Conservation (phyloP, 2,329 filamentous ascomycete species). For the Colletotrichum shisoi region DNA sequence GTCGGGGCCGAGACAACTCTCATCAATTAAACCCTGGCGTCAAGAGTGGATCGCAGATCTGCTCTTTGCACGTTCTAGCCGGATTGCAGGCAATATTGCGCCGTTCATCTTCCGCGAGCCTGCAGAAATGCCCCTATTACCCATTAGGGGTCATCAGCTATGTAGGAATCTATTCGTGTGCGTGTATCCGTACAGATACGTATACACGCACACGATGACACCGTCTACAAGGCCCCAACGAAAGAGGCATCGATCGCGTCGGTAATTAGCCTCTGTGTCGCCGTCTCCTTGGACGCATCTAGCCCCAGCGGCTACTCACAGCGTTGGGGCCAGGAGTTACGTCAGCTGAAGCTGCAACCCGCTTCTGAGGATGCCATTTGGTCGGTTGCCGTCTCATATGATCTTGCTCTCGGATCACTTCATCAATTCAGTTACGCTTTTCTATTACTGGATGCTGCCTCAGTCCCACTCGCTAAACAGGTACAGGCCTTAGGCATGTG, state of each 20-base stretch:
- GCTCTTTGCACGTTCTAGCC: constrained; percentile 28
- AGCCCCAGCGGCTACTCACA: constrained; percentile 29
- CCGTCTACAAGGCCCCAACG: not conserved
- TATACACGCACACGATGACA: too few species aligned
- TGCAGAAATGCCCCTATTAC: constrained; percentile 30
- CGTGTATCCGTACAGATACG: too few species aligned
- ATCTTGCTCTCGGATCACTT: not conserved
- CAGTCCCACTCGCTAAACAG: constrained; percentile 23
- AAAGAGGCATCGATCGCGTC: constrained; percentile 22
- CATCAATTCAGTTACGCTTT: constrained; percentile 15
- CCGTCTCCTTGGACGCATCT: constrained; percentile 13
- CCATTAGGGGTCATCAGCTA: too few species aligned
- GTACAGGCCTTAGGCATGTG: constrained; percentile 6
- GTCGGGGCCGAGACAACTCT: constrained; percentile 17
- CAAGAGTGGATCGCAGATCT: constrained; percentile 25
- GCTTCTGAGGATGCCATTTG: constrained; percentile 27
- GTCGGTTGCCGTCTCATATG: constrained; percentile 24
- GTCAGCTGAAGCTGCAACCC: constrained; percentile 29
- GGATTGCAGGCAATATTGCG: constrained; percentile 13
- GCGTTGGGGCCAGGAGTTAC: constrained; percentile 13
- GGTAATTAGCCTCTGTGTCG: constrained; percentile 15
- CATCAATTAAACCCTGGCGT: constrained; percentile 8
- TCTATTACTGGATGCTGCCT: constrained; percentile 9
- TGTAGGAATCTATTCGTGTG: not conserved
- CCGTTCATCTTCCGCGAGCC: constrained; percentile 2